Conservation (phyloP, 2,329 filamentous ascomycete genomes). For the Diaporthe capsici region DNA sequence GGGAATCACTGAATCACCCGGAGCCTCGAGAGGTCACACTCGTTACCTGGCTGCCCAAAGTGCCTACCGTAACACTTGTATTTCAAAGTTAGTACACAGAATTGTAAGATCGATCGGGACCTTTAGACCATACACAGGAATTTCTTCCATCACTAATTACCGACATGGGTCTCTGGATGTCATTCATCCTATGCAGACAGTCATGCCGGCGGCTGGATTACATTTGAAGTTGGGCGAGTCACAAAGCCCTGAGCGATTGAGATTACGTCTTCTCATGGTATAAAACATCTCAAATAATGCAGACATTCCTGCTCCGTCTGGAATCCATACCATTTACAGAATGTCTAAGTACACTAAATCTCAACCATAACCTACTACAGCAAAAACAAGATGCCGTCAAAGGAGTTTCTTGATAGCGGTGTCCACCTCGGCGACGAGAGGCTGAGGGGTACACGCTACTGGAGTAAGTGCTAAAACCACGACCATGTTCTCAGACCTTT, state of each 20-base stretch:
- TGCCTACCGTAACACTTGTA: no score
- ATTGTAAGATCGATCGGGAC: background rate
- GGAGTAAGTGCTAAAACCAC: background rate
- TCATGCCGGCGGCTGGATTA: background rate
- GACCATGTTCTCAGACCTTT: no score
- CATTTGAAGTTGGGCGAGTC: background rate
- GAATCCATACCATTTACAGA: no score
- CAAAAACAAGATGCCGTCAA: background rate
- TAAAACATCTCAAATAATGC: background rate
- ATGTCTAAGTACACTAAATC: background rate
- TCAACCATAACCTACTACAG: background rate
- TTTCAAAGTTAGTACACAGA: no score
- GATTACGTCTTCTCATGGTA: background rate
- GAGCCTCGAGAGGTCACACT: background rate
- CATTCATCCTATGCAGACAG: background rate
- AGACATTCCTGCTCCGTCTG: background rate
- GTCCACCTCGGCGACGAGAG: background rate
- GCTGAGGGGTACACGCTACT: background rate
- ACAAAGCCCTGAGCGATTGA: background rate
- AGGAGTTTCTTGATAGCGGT: background rate
- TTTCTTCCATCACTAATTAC: background rate
- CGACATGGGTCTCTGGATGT: background rate
- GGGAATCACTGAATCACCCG: accelerated
- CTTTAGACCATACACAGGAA: background rate
- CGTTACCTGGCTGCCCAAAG: background rate